Evolutionary conservation across 2,329 filamentous ascomycete genomes (phyloP), one percentile per base, ranked within the genome.

Genomic region (Pseudohalonectria lignicola): DNA sequence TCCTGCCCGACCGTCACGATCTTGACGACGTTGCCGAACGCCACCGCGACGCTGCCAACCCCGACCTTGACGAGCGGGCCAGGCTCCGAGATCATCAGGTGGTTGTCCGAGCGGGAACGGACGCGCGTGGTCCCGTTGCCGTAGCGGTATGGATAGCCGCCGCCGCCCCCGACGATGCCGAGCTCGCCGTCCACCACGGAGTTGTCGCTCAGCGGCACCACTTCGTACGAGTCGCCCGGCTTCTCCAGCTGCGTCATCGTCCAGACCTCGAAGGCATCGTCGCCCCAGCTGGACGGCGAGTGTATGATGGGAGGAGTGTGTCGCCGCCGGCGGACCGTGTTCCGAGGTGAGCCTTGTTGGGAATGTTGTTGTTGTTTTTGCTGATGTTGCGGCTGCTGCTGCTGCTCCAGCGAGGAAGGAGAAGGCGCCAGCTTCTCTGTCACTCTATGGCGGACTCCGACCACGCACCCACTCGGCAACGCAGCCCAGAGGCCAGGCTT

Each of bases 21-120:
- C 57, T 86, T 87, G 49, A 87, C 67, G 2, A 75, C 66, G 46
- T 86, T 83, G 11, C 82, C 84, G 42, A 87, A 76, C 0, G 72
- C 80, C 21, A 88, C 70, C 0, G 76, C 83, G 3, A 85, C 67
- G 36, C 78, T 81, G 33, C 69, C 66, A 34, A 71, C 68, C 11
- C 82, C 82, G 1, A 86, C 60, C 37, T 64, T 63, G 2, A 67
- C 64, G 40, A 82, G 72, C 1, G 82, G 82, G 0, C 83, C 84
- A 2, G 82, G 61, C 33, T 68, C 67, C 3, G 72, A 72, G 17
- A 86, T 75, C 34, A 85, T 74, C 4, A 88, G 63, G 40, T 76
- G 67, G 3, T 69, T 31, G n/a, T 21, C 41, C 8, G 23, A 7
- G 8, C 8, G 12, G 12, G 23, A 7, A 7, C 8, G 12, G 12